Evolutionary conservation across 495 filamentous ascomycete species (phyloP).

Genomic region (Penicillium fimorum): DNA sequence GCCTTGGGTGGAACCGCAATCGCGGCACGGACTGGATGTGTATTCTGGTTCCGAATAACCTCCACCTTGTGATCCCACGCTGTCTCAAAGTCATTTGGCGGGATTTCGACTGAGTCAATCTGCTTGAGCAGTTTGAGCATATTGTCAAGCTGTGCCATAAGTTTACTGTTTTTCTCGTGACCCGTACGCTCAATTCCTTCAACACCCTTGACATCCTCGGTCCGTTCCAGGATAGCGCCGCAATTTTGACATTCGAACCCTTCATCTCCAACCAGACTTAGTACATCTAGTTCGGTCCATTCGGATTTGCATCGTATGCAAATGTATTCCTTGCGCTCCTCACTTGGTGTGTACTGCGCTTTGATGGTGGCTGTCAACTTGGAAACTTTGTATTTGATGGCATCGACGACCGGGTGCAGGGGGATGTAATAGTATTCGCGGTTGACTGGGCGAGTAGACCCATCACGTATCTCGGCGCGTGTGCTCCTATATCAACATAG

Average conservation of each 20-base stretch:
- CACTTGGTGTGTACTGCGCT: slow-evolving; percentile 69
- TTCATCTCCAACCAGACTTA: slow-evolving; percentile 60
- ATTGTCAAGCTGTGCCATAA: slow-evolving; percentile 82
- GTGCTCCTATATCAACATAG: slow-evolving; percentile 55
- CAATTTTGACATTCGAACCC: slow-evolving; percentile 87
- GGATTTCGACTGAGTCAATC: slow-evolving; percentile 80
- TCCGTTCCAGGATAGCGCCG: slow-evolving; percentile 60
- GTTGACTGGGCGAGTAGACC: slow-evolving; percentile 74
- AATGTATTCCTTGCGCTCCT: slow-evolving; percentile 86
- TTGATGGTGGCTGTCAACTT: slow-evolving; percentile 81
- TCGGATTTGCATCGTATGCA: slow-evolving; percentile 77
- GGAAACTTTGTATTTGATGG: slow-evolving; percentile 91
- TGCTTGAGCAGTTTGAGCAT: slow-evolving; percentile 82
- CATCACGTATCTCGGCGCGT: slow-evolving; percentile 75
- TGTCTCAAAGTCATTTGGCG: slow-evolving; percentile 81
- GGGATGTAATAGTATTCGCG: slow-evolving; percentile 97
- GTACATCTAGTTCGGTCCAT: slow-evolving; percentile 82
- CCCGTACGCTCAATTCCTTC: slow-evolving; percentile 56
- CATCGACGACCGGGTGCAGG: slow-evolving; percentile 89
- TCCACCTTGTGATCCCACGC: slow-evolving; percentile 59
- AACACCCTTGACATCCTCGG: slow-evolving; percentile 61
- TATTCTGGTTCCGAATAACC: slow-evolving; percentile 53
- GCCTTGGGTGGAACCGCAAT: slow-evolving; percentile 42
- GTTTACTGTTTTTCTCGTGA: slow-evolving; percentile 83
- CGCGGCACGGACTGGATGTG: slow-evolving; percentile 49